Conservation (phyloP, 345 rosid species). For the Streptanthus diversifolius region DNA sequence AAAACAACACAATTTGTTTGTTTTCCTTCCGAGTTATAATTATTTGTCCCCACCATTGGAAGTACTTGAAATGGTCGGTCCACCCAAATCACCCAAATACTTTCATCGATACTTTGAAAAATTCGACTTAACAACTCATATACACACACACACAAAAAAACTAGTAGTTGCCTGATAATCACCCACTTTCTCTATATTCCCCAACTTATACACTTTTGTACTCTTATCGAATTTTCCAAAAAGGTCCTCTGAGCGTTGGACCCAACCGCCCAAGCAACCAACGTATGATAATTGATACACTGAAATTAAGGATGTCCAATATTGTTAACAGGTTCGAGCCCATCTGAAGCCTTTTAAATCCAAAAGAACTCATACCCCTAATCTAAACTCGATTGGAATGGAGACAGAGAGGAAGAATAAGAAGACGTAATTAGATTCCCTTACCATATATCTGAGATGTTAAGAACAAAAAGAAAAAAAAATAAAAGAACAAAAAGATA, state of each 20-base stretch:
- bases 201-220: background rate
- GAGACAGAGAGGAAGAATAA: too few species aligned
- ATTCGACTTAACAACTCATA: slow-evolving; percentile 14
- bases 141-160: slow-evolving; percentile 23
- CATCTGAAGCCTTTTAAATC: background rate
- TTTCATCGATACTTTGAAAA: slow-evolving; percentile 6
- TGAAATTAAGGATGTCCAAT: background rate
- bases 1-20: slow-evolving; percentile 16
- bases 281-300: background rate
- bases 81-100: slow-evolving; percentile 16
- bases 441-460: too few species aligned
- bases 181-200: slow-evolving; percentile 6
- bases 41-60: slow-evolving; percentile 15
- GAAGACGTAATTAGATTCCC: too few species aligned
- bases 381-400: too few species aligned
- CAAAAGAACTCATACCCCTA: too few species aligned
- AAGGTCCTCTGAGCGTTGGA: slow-evolving; percentile 1
- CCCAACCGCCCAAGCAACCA: background rate
- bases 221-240: background rate
- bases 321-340: background rate
- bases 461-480: background rate
- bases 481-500: background rate
- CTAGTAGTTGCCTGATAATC: background rate
- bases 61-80: slow-evolving; percentile 28
- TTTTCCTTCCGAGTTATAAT: background rate